Evolutionary conservation across 2,329 filamentous ascomycete species (phyloP).

Genomic region (Hypomyces perniciosus): DNA sequence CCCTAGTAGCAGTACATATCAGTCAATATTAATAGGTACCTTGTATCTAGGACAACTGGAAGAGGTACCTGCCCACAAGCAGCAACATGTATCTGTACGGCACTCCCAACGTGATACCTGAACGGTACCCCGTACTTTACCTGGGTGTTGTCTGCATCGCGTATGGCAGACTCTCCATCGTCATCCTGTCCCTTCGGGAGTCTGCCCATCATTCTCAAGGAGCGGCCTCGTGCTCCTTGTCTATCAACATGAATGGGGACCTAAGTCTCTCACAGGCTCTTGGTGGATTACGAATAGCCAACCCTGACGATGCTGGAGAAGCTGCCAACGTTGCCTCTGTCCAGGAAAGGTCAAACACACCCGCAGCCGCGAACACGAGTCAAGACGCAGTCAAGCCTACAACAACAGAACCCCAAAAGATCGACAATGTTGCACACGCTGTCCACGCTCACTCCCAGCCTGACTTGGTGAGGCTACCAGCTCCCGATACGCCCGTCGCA

Average conservation of each 20-base stretch:
- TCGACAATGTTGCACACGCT: conserved; percentile 17
- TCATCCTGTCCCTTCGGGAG: conserved; percentile 11
- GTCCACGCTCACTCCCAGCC: conserved; percentile 14
- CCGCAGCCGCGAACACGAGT: conserved; percentile 12
- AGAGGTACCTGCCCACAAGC: too few species aligned
- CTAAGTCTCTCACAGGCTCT: conserved; percentile 87
- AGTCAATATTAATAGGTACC: too few species aligned
- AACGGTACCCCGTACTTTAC: neutral
- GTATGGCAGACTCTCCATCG: conserved; percentile 4
- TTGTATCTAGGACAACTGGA: too few species aligned
- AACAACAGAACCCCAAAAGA: conserved; percentile 7
- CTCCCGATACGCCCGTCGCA: conserved; percentile 14
- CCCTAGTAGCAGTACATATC: too few species aligned
- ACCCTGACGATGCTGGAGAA: conserved; percentile 69
- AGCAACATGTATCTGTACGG: too few species aligned
- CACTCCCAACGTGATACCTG: too few species aligned
- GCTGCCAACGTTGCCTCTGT: conserved; percentile 22
- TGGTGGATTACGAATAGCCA: conserved; percentile 92
- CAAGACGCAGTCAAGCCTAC: conserved; percentile 13
- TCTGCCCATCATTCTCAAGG: conserved; percentile 10
- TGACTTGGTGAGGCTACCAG: conserved; percentile 10
- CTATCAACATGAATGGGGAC: conserved; percentile 74
- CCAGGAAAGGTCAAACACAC: conserved; percentile 18
- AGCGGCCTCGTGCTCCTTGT: conserved; percentile 12
- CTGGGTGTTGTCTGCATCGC: neutral